phyloP scores from a whole-genome alignment of 768 basidiomycete species.

The Auricularia sp. region DNA sequence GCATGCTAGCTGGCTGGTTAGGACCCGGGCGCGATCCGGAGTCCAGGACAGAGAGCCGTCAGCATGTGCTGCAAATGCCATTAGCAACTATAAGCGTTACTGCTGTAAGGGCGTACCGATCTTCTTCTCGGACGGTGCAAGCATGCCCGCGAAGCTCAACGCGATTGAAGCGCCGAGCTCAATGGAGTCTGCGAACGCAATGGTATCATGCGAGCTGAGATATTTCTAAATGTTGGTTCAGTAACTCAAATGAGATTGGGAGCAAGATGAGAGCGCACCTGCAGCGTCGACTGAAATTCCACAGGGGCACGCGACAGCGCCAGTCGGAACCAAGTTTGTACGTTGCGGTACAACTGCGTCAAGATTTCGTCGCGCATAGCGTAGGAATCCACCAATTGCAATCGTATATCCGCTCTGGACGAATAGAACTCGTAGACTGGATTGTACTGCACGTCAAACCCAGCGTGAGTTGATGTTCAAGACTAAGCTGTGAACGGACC shows the following conservation, averaged over 20 bases:
- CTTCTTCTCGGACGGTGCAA: conserved; percentile 68
- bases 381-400: conserved; percentile 83
- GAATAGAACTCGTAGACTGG: conserved; percentile 79
- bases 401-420: conserved; percentile 57
- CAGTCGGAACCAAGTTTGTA: conserved; percentile 76
- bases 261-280: conserved; percentile 39
- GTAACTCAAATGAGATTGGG: not conserved
- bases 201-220: conserved; percentile 61
- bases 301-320: conserved; percentile 83
- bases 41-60: conserved; percentile 35
- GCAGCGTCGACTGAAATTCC: conserved; percentile 85
- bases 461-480: not conserved
- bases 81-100: conserved; percentile 21
- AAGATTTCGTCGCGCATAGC: conserved; percentile 77
- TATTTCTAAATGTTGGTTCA: conserved; percentile 57
- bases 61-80: conserved; percentile 30
- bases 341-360: conserved; percentile 58
- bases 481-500: conserved; percentile 33
- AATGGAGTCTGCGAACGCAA: conserved; percentile 59
- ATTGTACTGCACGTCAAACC: conserved; percentile 53
- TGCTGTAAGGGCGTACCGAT: conserved; percentile 40
- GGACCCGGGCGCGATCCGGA: conserved; percentile 69
- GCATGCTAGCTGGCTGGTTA: conserved; percentile 79
- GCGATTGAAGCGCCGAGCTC: conserved; percentile 91
- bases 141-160: conserved; percentile 71